Evolutionary conservation across 2,329 filamentous ascomycete genomes (phyloP).

Genomic region (Botrytis hyacinthi): DNA sequence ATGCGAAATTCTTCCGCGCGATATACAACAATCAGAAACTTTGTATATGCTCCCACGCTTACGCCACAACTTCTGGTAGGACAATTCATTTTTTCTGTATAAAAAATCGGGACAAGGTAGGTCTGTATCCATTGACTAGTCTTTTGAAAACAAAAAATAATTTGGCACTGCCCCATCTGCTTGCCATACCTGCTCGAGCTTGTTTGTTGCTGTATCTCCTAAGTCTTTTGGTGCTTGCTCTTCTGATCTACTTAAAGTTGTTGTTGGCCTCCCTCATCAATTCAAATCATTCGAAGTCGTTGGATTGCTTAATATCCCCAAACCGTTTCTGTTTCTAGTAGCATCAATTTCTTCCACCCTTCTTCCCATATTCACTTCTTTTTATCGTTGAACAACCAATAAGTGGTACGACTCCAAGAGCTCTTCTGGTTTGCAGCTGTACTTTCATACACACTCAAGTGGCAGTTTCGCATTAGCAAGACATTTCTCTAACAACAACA

Average conservation of each 20-base stretch:
- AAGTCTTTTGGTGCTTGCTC: neutral
- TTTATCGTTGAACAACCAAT: neutral
- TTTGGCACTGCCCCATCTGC: slow-evolving; percentile 5
- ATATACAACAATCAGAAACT: neutral
- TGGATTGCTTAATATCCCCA: neutral
- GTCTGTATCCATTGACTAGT: neutral
- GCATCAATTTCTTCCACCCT: neutral
- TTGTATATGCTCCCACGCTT: neutral
- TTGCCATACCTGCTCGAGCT: neutral
- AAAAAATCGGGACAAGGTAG: neutral
- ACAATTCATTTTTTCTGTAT: neutral
- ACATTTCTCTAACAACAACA: neutral
- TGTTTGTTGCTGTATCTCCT: neutral
- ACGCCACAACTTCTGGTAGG: neutral
- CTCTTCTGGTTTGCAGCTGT: neutral
- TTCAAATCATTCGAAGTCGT: neutral
- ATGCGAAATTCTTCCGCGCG: neutral
- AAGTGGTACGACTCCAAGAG: neutral
- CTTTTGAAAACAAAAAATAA: neutral
- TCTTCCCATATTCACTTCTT: neutral
- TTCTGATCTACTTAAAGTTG: neutral
- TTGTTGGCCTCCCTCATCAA: neutral
- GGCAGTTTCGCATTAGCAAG: neutral
- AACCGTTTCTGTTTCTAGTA: neutral
- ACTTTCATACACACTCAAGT: neutral